Evolutionary conservation across 179 eudicot species (phyloP), one percentile per base, ranked within the genome.

Genomic region (Camellia oleifera): DNA sequence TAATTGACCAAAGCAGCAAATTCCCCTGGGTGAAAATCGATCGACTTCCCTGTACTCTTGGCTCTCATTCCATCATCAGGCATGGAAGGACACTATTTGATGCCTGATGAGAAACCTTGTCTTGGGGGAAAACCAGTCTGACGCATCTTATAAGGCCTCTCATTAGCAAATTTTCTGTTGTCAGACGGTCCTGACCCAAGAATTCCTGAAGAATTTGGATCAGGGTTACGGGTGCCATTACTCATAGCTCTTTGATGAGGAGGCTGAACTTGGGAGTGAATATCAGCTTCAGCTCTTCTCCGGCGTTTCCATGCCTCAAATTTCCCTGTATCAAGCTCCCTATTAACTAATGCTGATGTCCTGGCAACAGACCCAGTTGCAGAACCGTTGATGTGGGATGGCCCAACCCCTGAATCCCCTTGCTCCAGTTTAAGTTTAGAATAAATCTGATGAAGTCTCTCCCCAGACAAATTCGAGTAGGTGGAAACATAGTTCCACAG

Each of bases 401-500:
- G 88, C 62, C 96, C 97, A 74, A 88, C 93, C n/a, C 94, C 93
- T 66, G 83, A 89, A 78, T 88, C 90, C 5, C 78, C 90, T 79
- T 87, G 90, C 83, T 94, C 98, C 79, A 84, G 88, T 86, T 93
- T 97, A 26, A 97, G 93, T 83, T 97, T 94, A 56, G 98, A 86
- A 85, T 97, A 97, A n/a, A 97, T 93, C 82, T 97, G 93, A 81
- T 86, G 85, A 81, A 97, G 93, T 76, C 91, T 85, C 78, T 92
- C 99, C 61, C 99, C 99, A 17, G 94, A 85, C 85, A 97, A 82
- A 86, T 94, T 94, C 77, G 99, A 97, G 79, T 87, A 97, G 67
- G 90, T 92, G 0, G 98, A 94, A 58, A 97, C 98, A 79, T 92
- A 95, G 77, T 97, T 97, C 99, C 99, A 97, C 72, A 97, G 81